Conservation (phyloP, 108 stramenopile genomes). For the Stephanodiscus triporus region DNA sequence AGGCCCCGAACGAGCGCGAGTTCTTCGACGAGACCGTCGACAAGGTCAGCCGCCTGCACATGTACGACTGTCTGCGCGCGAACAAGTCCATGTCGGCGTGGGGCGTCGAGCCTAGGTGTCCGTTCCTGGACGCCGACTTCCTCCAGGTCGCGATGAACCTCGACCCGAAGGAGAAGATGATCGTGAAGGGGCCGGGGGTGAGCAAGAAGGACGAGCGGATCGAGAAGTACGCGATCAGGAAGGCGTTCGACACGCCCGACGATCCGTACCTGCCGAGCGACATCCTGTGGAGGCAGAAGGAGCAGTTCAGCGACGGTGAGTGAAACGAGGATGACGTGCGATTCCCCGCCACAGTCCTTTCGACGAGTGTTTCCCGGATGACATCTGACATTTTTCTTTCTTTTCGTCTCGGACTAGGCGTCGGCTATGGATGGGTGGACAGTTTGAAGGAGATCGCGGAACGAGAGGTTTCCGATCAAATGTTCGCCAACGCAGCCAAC, state of each 20-base stretch:
- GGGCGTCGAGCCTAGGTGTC: conserved; percentile 97
- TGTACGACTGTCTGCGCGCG: conserved; percentile 97
- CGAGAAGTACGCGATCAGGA: conserved; percentile 97
- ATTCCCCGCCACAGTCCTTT: background rate
- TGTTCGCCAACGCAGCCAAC: conserved; percentile 90
- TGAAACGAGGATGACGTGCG: background rate
- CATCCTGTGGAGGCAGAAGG: conserved; percentile 99
- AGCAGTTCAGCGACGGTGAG: conserved; percentile 97
- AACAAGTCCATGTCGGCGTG: conserved; percentile 99
- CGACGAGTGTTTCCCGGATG: background rate
- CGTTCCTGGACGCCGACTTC: conserved; percentile 98
- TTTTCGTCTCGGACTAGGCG: conserved; percentile 51
- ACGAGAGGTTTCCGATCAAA: conserved; percentile 89
- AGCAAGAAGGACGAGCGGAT: conserved; percentile 83
- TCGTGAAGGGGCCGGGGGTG: conserved; percentile 75
- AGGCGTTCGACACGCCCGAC: conserved; percentile 98
- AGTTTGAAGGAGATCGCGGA: conserved; percentile 91
- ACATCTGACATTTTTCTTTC: background rate
- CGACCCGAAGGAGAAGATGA: conserved; percentile 96
- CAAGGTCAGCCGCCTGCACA: conserved; percentile 92
- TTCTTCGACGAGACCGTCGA: conserved; percentile 97
- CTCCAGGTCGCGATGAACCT: conserved; percentile 95
- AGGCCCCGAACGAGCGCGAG: conserved; percentile 95
- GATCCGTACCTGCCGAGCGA: conserved; percentile 97
- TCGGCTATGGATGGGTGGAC: conserved; percentile 99